phyloP scores from a whole-genome alignment of 345 rosid species.

The Euphorbia peplus region DNA sequence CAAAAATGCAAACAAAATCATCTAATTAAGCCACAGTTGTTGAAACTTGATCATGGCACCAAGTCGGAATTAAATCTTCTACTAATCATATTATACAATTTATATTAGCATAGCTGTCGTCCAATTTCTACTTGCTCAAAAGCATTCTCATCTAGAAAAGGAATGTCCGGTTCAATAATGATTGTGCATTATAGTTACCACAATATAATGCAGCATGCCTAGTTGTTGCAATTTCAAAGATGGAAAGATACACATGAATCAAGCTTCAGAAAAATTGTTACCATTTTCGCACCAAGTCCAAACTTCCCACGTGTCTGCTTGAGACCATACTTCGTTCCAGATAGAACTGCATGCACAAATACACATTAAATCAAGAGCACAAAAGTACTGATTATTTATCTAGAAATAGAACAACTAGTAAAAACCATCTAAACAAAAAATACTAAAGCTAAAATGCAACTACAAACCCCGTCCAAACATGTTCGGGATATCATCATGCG shows the following conservation, averaged over 20 bases:
- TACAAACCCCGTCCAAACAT: constrained; percentile 89
- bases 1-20: constrained; percentile 12
- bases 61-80: neutral
- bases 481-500: constrained; percentile 99
- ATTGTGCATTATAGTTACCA: neutral
- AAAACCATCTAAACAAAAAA: neutral
- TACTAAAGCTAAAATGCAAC: constrained; percentile 8
- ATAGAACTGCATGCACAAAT: constrained; percentile 58
- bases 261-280: constrained; percentile 24
- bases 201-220: neutral
- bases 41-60: neutral
- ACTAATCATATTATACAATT: neutral
- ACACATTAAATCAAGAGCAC: constrained; percentile 15
- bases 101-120: neutral
- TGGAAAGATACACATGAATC: constrained; percentile 8
- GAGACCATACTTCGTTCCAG: constrained; percentile 95
- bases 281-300: constrained; percentile 99
- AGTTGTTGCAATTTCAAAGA: constrained; percentile 4
- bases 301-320: constrained; percentile 98
- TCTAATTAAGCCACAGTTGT: neutral
- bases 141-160: neutral
- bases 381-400: neutral
- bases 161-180: constrained; percentile 3
- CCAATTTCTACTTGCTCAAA: constrained; percentile 5
- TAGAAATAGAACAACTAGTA: neutral